Evolutionary conservation across 371 early-diverging fungal genomes (phyloP).

Genomic region (Vavraia culicis): DNA sequence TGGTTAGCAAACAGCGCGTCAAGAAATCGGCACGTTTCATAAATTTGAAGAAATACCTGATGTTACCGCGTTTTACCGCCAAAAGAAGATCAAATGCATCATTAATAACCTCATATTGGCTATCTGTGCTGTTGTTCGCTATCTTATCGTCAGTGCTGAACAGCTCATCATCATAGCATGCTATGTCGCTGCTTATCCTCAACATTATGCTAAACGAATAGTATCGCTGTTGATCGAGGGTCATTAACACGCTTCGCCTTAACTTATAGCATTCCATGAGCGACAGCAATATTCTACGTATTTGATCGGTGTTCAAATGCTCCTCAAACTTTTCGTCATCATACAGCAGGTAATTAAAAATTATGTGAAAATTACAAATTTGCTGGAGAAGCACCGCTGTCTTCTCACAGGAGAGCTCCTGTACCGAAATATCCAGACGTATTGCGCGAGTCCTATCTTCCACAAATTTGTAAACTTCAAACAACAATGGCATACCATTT

Average conservation of each 20-base stretch:
- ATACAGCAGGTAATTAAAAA: constrained; percentile 54
- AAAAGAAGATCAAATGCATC: neutral
- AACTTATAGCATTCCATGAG: constrained; percentile 13
- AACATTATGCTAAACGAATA: neutral
- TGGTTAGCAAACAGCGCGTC: neutral
- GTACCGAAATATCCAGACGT: constrained; percentile 61
- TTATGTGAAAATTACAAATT: constrained; percentile 64
- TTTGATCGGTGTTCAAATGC: constrained; percentile 63
- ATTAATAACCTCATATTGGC: neutral
- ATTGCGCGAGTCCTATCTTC: constrained; percentile 66
- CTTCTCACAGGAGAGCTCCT: constrained; percentile 51
- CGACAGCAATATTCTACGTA: constrained; percentile 51
- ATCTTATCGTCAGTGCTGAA: neutral
- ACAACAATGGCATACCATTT: constrained; percentile 43
- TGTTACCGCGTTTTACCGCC: neutral
- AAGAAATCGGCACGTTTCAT: neutral
- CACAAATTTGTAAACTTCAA: constrained; percentile 56
- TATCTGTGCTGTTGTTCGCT: neutral
- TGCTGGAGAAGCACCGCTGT: constrained; percentile 56
- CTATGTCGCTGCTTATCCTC: constrained; percentile 2
- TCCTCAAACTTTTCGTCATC: constrained; percentile 48
- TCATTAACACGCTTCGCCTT: neutral
- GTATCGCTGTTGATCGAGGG: too few relatives aligned
- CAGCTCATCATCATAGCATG: neutral
- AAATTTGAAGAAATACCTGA: neutral